Base-by-base conservation (phyloP, 352 stramenopile genomes). In the Pythium aquatile region DNA sequence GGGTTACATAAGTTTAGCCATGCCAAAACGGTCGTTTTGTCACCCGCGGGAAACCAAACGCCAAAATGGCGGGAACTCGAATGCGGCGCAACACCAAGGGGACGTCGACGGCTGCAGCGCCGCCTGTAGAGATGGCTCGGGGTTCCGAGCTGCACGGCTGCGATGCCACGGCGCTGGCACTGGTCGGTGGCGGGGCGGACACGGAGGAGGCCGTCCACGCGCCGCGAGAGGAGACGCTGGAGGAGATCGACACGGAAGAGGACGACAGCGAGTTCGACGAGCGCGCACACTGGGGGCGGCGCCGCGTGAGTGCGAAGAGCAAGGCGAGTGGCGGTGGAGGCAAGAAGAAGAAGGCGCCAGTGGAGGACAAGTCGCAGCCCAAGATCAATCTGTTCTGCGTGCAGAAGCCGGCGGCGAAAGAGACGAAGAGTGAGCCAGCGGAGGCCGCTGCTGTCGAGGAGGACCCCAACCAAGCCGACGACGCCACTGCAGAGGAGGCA, bases 241-340 rank as follows among this genome's bases (percentile, higher is more conserved):
- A 92, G 67, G 74, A 83, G 47, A 90, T 92, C 58, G 83, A 92
- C 64, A 86, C 67, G 51, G 83, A 92, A 49, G 76, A 75, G 37
- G 83, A 92, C 61, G 83, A 92, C 65, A 69, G 55, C 30, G 83
- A 92, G 66, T 90, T 92, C 49, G 83, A 91, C 28, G 80, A 91
- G 46, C 65, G 74, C 16, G 79, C 80, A 42, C 81, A 90, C 26
- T 92, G 81, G 83, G 68, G 73, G 2, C 65, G 81, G 13, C 70
- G 76, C n/a, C 66, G 69, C n/a, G 47, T 58, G 1, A 55, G 70
- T 35, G 77, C 74, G 30, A 86, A 83, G 57, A 69, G 71, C 14
- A 68, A 61, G 56, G 17, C 65, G 26, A 37, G 35, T 9, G 32
- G 14, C 39, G 51, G 40, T 42, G 13, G 13, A 6, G 8, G 17